Conservation (phyloP, 441 rosid species). For the Populus tomentosa region DNA sequence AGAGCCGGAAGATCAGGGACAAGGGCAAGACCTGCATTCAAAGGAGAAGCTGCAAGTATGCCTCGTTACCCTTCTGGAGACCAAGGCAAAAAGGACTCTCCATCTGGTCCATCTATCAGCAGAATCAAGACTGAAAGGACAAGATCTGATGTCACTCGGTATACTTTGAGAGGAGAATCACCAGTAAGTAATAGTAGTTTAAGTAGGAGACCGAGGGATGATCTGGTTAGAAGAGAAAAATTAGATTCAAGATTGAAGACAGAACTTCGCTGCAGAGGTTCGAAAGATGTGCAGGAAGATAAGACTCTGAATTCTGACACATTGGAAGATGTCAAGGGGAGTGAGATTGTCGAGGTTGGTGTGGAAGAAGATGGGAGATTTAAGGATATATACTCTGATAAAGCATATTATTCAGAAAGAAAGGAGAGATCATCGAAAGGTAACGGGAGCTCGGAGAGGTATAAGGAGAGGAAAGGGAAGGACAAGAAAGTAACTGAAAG, state of each 20-base stretch:
- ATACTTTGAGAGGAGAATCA: slow-evolving; percentile 23
- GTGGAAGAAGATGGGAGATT: slow-evolving; percentile 24
- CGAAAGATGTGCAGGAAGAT: slow-evolving; percentile 18
- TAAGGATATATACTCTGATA: slow-evolving; percentile 34
- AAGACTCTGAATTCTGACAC: slow-evolving; percentile 8
- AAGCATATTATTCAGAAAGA: slow-evolving; percentile 17
- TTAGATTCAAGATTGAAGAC: slow-evolving; percentile 12
- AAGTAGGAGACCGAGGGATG: slow-evolving; percentile 27
- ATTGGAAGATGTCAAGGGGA: slow-evolving; percentile 14
- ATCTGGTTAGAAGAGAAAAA: slow-evolving; percentile 29
- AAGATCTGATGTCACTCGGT: slow-evolving; percentile 34
- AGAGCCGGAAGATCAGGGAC: slow-evolving; percentile 32
- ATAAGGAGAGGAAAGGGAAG: slow-evolving; percentile 17
- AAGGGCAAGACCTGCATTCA: slow-evolving; percentile 33
- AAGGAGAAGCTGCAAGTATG: slow-evolving; percentile 24
- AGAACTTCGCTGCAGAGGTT: slow-evolving; percentile 18
- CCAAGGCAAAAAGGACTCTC: slow-evolving; percentile 23
- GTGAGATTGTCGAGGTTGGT: slow-evolving; percentile 41
- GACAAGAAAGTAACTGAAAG: slow-evolving; percentile 15
- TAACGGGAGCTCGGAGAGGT: slow-evolving; percentile 7
- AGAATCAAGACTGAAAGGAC: slow-evolving; percentile 35
- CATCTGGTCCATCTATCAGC: slow-evolving; percentile 10
- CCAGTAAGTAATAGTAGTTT: slow-evolving; percentile 21
- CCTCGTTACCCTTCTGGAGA: slow-evolving; percentile 15
- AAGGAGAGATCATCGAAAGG: slow-evolving; percentile 19